Conservation (phyloP, 2,329 filamentous ascomycete genomes). For the Colletotrichum lupini region DNA sequence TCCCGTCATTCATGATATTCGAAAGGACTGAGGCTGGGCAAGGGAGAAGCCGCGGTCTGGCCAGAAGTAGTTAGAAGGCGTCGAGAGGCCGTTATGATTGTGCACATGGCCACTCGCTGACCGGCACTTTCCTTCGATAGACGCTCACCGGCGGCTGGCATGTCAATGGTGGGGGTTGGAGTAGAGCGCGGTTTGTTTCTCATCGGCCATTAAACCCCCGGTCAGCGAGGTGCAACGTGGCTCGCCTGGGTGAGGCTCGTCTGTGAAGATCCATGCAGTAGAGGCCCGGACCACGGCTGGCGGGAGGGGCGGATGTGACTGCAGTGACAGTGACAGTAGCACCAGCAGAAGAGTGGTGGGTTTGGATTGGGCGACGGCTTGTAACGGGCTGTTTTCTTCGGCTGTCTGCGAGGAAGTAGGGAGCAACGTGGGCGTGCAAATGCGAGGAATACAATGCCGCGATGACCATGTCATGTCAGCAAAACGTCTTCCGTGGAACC, state of each 20-base stretch:
- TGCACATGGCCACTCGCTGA: not conserved
- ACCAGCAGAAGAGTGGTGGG: constrained; percentile 19
- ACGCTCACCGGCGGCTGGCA: not conserved
- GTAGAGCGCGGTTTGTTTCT: constrained; percentile 22
- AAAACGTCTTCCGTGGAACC: not conserved
- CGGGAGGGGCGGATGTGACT: constrained; percentile 34
- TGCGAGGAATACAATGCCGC: not conserved
- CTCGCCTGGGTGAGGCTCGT: constrained; percentile 36
- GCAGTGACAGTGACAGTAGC: constrained; percentile 25
- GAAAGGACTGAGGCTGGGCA: constrained; percentile 11
- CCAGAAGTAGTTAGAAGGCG: not conserved
- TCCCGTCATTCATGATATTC: constrained; percentile 21
- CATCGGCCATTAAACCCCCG: constrained; percentile 30
- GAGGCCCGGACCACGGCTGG: constrained; percentile 33
- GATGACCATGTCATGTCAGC: constrained; percentile 10
- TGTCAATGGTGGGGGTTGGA: constrained; percentile 11
- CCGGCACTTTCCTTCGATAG: constrained; percentile 4
- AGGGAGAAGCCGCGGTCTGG: constrained; percentile 23
- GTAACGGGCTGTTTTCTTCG: not conserved
- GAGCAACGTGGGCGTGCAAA: too few species aligned
- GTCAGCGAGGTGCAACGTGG: constrained; percentile 38
- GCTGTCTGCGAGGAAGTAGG: not conserved
- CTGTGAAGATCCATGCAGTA: constrained; percentile 35
- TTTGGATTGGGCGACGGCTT: constrained; percentile 18
- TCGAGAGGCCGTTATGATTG: constrained; percentile 2